phyloP scores from a whole-genome alignment of 2,329 filamentous ascomycete species.

The Nannizziopsis arthrosporioides region DNA sequence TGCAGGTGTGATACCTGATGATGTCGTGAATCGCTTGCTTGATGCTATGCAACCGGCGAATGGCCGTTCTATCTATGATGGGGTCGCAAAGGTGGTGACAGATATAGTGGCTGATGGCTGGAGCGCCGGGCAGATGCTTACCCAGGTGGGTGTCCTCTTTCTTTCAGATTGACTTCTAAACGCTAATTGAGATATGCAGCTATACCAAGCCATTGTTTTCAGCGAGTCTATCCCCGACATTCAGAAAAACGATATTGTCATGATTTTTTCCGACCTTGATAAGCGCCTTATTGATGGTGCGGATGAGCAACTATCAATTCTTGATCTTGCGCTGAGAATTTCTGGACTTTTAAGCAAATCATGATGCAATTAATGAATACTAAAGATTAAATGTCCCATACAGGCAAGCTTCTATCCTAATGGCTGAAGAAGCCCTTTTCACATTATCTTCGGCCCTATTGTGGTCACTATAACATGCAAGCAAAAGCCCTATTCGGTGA shows the following conservation, averaged over 20 bases:
- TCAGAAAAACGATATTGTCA: slow-evolving; percentile 82
- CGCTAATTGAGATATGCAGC: slow-evolving; percentile 33
- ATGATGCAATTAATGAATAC: slow-evolving; percentile 3
- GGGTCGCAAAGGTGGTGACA: slow-evolving; percentile 67
- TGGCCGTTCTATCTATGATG: slow-evolving; percentile 54
- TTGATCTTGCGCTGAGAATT: slow-evolving; percentile 75
- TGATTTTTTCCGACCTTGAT: slow-evolving; percentile 85
- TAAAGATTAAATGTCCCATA: too few species aligned
- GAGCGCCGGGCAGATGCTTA: slow-evolving; percentile 81
- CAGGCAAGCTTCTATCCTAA: too few species aligned
- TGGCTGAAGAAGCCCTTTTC: too few species aligned
- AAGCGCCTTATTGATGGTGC: slow-evolving; percentile 89
- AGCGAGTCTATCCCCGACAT: slow-evolving; percentile 73
- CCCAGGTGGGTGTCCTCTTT: slow-evolving; percentile 47
- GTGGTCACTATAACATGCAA: too few species aligned
- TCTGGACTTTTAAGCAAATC: slow-evolving; percentile 52
- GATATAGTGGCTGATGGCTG: slow-evolving; percentile 93
- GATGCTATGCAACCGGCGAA: slow-evolving; percentile 63
- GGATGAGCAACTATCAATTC: slow-evolving; percentile 83
- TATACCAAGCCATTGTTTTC: slow-evolving; percentile 72
- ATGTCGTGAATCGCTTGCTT: slow-evolving; percentile 58
- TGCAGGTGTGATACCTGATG: slow-evolving; percentile 77
- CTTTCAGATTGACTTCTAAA: neutral
- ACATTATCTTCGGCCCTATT: too few species aligned
- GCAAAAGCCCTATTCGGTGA: too few species aligned